phyloP scores from a whole-genome alignment of 768 basidiomycete species.

The Russula ochroleuca region DNA sequence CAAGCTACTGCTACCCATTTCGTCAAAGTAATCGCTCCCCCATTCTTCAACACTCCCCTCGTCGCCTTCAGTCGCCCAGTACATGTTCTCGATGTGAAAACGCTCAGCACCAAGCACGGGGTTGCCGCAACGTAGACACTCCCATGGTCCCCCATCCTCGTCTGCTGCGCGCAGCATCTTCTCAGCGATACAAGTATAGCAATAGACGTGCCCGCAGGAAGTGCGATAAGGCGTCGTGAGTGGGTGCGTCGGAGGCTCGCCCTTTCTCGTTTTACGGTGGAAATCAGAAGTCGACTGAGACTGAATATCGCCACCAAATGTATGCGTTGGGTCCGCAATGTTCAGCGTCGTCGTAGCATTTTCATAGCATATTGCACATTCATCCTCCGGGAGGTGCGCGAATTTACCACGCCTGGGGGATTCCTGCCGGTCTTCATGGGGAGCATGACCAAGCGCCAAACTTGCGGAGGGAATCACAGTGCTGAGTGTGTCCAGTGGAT shows the following conservation, averaged over 20 bases:
- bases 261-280: slow-evolving; percentile 33
- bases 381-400: slow-evolving; percentile 60
- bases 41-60: slow-evolving; percentile 55
- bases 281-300: slow-evolving; percentile 27
- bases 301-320: slow-evolving; percentile 32
- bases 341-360: slow-evolving; percentile 61
- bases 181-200: slow-evolving; percentile 89
- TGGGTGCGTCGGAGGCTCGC: slow-evolving; percentile 53
- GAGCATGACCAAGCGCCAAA: slow-evolving; percentile 26
- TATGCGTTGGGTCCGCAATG: slow-evolving; percentile 49
- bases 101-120: slow-evolving; percentile 62
- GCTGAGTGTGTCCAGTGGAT: slow-evolving; percentile 30
- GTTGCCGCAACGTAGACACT: slow-evolving; percentile 76
- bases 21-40: slow-evolving; percentile 40
- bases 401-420: slow-evolving; percentile 51
- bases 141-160: slow-evolving; percentile 66
- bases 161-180: slow-evolving; percentile 70
- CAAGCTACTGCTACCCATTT: slow-evolving; percentile 27
- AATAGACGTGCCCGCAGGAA: slow-evolving; percentile 82
- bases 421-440: neutral
- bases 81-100: slow-evolving; percentile 34
- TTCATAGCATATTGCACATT: slow-evolving; percentile 89
- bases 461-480: slow-evolving; percentile 37
- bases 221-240: slow-evolving; percentile 81
- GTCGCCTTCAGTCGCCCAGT: slow-evolving; percentile 36